Evolutionary conservation across 2,329 filamentous ascomycete species (phyloP), one percentile per base, ranked within the genome.

Genomic region (Rhexocercosporidium sp.): DNA sequence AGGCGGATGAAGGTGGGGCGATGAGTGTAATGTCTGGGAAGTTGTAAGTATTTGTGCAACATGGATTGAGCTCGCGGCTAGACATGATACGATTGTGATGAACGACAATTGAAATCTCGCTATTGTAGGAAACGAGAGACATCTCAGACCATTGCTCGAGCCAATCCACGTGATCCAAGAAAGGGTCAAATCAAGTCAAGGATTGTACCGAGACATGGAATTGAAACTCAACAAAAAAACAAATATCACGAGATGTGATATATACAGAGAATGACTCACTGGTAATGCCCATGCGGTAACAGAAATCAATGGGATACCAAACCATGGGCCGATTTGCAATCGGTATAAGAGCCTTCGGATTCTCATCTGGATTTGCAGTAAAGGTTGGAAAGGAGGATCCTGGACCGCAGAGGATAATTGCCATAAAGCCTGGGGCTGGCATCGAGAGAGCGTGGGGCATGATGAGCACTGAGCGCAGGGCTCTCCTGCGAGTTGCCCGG

Each of bases 251-350:
- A 63, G 29, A 63, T 41, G 25, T 51, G 46, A 57, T 16, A 37
- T 47, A 20, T 27, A 59, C 47, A 46, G 20, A n/a, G 34, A 57
- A 22, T 59, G 16, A 79, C 86, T 79, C 79, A 92, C 91, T 85
- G 75, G 90, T 92, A 71, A 94, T 88, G 72, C 92, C 92, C 78
- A 91, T 92, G 44, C 92, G 88, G 76, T 93, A 92, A 79, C 92
- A 95, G 81, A 93, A 95, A 75, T 95, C 92, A 47, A 96, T 86
- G 6, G 92, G 90, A 78, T 96, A 96, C 91, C 93, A 95, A 54
- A 96, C 90, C 92, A 96, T 96, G 1, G 92, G 92, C 72, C 92
- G 82, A 78, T 96, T 96, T 41, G 92, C 92, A 67, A 96, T 91
- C 6, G 92, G 92, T 8, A 96, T 81, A 25, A 96, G 85, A 11